Conservation (phyloP, 2,329 filamentous ascomycete species). For the Penicillium psychrosexuale region DNA sequence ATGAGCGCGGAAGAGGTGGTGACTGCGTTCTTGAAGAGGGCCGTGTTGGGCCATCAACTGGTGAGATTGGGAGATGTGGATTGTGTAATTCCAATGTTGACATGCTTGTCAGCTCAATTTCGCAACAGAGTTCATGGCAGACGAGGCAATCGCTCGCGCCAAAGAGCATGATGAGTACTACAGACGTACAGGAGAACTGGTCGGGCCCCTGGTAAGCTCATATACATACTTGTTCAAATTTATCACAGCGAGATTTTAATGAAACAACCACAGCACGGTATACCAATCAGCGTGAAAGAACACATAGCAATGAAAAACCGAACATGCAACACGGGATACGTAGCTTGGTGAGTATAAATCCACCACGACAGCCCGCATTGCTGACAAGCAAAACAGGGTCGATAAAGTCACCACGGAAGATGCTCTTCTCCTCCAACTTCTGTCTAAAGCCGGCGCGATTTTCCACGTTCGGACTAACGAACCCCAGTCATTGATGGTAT, state of each 20-base stretch:
- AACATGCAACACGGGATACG: constrained; percentile 37
- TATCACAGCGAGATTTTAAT: not conserved
- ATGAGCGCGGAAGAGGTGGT: constrained; percentile 34
- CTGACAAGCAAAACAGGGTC: constrained; percentile 26
- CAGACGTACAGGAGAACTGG: constrained; percentile 39
- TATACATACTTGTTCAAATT: not conserved
- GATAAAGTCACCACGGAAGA: constrained; percentile 37
- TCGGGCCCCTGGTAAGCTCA: constrained; percentile 45
- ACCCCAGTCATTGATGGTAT: constrained; percentile 42
- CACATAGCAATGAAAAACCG: constrained; percentile 57
- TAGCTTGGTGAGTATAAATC: constrained; percentile 28
- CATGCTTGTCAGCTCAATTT: constrained; percentile 31
- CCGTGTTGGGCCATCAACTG: constrained; percentile 35
- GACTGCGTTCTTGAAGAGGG: constrained; percentile 33
- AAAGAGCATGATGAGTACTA: constrained; percentile 34
- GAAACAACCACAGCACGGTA: constrained; percentile 41
- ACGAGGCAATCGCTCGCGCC: constrained; percentile 34
- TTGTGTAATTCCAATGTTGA: not conserved
- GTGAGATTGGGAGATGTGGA: constrained; percentile 11
- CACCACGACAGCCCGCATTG: not conserved
- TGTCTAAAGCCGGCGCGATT: constrained; percentile 40
- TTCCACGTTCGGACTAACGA: constrained; percentile 46
- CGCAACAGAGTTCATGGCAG: constrained; percentile 39
- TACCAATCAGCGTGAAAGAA: constrained; percentile 60
- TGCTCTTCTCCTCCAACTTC: constrained; percentile 31